Evolutionary conservation across 176 grass and related monocot genomes (phyloP), one percentile per base, ranked within the genome.

Genomic region (Rhynchospora tenuis): DNA sequence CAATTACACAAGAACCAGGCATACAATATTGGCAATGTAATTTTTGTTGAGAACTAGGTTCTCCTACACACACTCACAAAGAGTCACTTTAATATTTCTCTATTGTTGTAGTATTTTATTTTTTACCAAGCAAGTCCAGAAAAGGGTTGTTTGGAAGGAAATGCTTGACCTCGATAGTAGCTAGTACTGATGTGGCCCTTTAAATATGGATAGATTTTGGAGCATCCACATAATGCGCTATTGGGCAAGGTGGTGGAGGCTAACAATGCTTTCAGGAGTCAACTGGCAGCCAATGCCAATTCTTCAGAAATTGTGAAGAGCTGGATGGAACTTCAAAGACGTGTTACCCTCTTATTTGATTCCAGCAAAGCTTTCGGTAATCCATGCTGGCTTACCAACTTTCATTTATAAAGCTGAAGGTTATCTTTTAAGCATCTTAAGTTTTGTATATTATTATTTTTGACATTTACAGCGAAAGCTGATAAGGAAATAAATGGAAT

Each of bases 141-240:
- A 23, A 52, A 73, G 14, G 44, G 2, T 5, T 23, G 44, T 26
- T 27, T 74, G 22, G 11, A 28, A 15, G 47, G 4, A 42, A 67
- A 67, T 17, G 26, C 20, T 54, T 52, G 11, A 54, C 15, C 56
- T 17, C 78, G 38, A 20, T 20, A 45, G 24, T 59, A 80, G 3
- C 28, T 7, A 43, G 29, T 82, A 64, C 1, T 82, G 42, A 64
- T 47, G 58, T 8, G 15, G 20, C 29, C 22, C 26, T 86, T 52
- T 48, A 38, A 80, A 33, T 54, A 16, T 83, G 50, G 46, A 47
- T 82, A 97, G 94, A 64, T 92, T 28, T 88, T 97, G 88, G 94
- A 97, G 86, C 92, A 97, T 88, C 94, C 94, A 67, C 94, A 97
- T 73, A 97, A 86, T 97, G 85, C 84, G 75, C 88, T 97, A 63